Percentiles rank a stretch among this genome's conserved stretches.
Conservation (phyloP, 1,284 basidiomycete species). For the Xanthoconium separans region DNA sequence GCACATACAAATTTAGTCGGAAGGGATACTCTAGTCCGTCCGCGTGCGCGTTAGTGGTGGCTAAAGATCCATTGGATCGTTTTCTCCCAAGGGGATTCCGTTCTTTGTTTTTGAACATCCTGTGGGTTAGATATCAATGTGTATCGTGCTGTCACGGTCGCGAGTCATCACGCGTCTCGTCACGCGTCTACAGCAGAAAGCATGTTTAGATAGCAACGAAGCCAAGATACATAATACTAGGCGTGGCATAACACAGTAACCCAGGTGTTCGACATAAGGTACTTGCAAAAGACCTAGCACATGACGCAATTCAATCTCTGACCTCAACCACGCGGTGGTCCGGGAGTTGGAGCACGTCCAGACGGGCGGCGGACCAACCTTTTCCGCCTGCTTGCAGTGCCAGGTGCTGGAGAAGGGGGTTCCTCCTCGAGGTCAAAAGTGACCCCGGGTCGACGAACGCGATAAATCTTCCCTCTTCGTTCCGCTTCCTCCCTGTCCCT, state of each 20-base stretch:
- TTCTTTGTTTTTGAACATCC: constrained; percentile 24
- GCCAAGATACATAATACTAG: constrained; percentile 29
- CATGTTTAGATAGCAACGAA: constrained; percentile 20
- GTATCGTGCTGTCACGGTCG: constrained; percentile 28
- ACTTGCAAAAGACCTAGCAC: constrained; percentile 14
- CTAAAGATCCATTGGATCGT: background rate
- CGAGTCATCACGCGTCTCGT: constrained; percentile 26
- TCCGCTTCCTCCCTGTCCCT: constrained; percentile 49
- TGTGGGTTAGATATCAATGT: background rate
- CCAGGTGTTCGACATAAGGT: constrained; percentile 22
- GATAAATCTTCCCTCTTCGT: constrained; percentile 39
- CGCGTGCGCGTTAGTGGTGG: background rate
- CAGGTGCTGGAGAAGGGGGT: constrained; percentile 35
- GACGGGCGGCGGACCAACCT: constrained; percentile 31
- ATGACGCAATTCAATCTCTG: background rate
- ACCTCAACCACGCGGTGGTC: constrained; percentile 20
- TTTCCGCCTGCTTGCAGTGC: constrained; percentile 24
- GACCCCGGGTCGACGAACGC: constrained; percentile 64
- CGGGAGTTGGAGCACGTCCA: constrained; percentile 29
- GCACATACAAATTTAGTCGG: constrained; percentile 78
- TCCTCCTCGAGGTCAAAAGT: constrained; percentile 66
- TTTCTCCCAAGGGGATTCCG: background rate
- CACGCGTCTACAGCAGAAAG: background rate
- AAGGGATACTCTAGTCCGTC: constrained; percentile 50
- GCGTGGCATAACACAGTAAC: constrained; percentile 33